Percentiles rank a stretch among this genome's conserved stretches.
phyloP scores from a whole-genome alignment of 2,329 filamentous ascomycete species.

The Clathrospora elynae region DNA sequence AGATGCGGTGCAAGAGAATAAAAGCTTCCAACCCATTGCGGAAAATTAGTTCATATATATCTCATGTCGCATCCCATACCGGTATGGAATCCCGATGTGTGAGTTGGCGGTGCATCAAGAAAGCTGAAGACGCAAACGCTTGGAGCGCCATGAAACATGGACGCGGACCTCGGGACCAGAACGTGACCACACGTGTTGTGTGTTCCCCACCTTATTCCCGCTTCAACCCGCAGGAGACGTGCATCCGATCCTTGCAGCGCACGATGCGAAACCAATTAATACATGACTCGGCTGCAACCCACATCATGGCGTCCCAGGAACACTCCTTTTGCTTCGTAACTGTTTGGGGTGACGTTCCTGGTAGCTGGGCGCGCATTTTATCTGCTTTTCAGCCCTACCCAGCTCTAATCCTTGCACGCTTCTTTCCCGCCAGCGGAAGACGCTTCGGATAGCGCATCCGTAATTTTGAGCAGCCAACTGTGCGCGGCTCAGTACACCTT shows the following conservation, averaged over 20 bases:
- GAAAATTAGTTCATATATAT: too few relatives aligned
- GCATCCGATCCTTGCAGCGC: slow-evolving; percentile 15
- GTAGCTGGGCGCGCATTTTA: slow-evolving; percentile 6
- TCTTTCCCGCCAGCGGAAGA: too few relatives aligned
- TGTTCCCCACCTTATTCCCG: slow-evolving; percentile 13
- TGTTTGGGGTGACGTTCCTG: slow-evolving; percentile 2
- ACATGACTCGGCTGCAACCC: slow-evolving; percentile 19
- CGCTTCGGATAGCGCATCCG: too few relatives aligned
- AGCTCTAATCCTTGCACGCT: too few relatives aligned
- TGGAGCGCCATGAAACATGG: slow-evolving; percentile 27
- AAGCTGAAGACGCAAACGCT: slow-evolving; percentile 15
- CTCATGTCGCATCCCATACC: slow-evolving; percentile 1
- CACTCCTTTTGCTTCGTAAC: slow-evolving; percentile 17
- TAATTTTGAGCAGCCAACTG: slow-evolving; percentile 3
- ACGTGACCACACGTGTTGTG: slow-evolving; percentile 14
- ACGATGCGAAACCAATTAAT: slow-evolving; percentile 10
- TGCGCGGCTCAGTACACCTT: slow-evolving; percentile 1
- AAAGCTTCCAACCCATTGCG: too few relatives aligned
- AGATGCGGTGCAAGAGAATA: too few relatives aligned
- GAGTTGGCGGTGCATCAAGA: slow-evolving; percentile 15
- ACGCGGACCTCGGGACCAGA: neutral
- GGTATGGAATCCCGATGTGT: slow-evolving; percentile 16
- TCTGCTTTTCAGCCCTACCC: neutral
- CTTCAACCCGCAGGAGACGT: slow-evolving; percentile 9
- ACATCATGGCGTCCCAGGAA: slow-evolving; percentile 17